phyloP scores from a whole-genome alignment of 1,284 basidiomycete genomes.

The Cutaneotrichosporon cutaneum region DNA sequence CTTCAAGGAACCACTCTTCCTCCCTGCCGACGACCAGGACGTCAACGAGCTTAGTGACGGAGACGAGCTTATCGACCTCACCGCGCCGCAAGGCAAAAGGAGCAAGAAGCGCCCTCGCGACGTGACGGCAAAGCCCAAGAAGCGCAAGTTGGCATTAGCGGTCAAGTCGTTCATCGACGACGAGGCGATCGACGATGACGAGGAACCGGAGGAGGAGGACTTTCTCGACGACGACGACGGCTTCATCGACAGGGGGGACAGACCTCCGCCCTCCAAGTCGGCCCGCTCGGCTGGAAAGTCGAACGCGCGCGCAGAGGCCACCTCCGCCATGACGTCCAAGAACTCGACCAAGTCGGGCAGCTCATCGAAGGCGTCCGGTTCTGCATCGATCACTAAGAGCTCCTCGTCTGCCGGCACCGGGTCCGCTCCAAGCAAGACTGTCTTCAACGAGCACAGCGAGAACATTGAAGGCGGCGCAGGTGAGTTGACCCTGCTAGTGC shows the following conservation, averaged over 20 bases:
- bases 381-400: neutral
- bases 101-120: neutral
- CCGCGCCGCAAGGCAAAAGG: neutral
- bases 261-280: neutral
- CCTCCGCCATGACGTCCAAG: neutral
- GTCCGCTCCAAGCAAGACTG: neutral
- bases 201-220: conserved; percentile 6
- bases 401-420: neutral
- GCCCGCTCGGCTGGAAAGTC: neutral
- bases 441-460: neutral
- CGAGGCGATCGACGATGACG: conserved; percentile 10
- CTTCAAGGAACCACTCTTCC: conserved; percentile 6
- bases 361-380: too few species aligned
- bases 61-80: conserved; percentile 19
- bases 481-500: neutral
- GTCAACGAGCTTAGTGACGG: conserved; percentile 14
- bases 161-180: conserved; percentile 11
- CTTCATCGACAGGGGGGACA: neutral
- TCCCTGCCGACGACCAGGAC: neutral
- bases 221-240: neutral
- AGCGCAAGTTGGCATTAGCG: neutral
- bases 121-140: neutral
- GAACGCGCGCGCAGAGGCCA: neutral
- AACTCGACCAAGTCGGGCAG: neutral
- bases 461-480: neutral